Evolutionary conservation across 257 asterid species (phyloP).

Genomic region (Osmanthus fragrans): DNA sequence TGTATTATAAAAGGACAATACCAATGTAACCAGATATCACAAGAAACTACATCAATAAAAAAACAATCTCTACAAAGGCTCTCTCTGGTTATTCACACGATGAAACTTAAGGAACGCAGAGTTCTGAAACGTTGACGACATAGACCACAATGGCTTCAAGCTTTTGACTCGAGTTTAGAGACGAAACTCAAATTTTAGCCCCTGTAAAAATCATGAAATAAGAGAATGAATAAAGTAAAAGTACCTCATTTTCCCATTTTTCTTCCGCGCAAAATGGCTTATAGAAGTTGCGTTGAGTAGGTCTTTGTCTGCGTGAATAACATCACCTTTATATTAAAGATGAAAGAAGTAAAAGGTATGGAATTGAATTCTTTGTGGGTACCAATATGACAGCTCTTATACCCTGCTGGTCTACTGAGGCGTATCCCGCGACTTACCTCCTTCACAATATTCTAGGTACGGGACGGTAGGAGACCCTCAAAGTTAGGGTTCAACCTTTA

Average conservation of each 20-base stretch:
- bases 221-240: background rate
- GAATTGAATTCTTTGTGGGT: no score
- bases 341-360: background rate
- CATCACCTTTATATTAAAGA: background rate
- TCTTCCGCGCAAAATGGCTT: background rate
- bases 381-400: no score
- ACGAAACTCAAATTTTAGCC: no score
- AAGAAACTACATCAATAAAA: background rate
- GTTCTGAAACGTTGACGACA: background rate
- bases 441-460: no score
- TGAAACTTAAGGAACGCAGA: background rate
- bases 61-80: background rate
- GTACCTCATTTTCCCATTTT: constrained; percentile 5
- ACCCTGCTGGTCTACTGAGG: no score
- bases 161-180: constrained; percentile 13
- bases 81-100: background rate
- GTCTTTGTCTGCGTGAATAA: background rate
- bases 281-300: background rate
- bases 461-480: no score
- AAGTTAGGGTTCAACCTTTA: no score
- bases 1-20: background rate
- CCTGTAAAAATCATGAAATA: background rate
- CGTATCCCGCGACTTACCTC: no score
- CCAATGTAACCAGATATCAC: background rate
- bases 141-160: constrained; percentile 17